These are phyloP conservation scores for Fusarium mangiferae DNA, from an alignment of 2,329 filamentous ascomycete species.

Conservation along the genomic window DNA sequence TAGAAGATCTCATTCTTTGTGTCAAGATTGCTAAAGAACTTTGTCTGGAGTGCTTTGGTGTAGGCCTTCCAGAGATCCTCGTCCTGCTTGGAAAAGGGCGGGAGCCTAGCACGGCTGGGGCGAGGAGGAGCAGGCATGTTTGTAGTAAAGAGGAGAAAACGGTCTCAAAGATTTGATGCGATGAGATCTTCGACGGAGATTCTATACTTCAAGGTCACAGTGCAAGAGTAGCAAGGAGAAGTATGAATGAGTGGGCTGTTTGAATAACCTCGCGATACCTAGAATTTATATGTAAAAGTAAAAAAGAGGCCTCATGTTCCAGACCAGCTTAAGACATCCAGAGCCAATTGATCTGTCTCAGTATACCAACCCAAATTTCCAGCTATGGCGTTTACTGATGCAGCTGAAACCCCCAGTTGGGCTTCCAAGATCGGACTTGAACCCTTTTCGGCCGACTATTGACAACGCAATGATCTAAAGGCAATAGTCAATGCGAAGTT, in stretches of 20 bases:
- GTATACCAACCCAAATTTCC: neutral
- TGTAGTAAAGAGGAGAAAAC: fast-evolving
- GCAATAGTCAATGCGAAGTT: neutral
- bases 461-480: neutral
- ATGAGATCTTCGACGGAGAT: neutral
- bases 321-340: neutral
- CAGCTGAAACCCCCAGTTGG: neutral
- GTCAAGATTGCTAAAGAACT: neutral
- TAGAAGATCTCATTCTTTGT: neutral
- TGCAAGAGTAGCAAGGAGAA: neutral
- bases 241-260: neutral
- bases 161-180: neutral
- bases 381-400: neutral
- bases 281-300: neutral
- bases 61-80: neutral
- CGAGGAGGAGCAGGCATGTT: neutral
- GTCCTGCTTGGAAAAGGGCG: neutral
- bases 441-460: neutral
- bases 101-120: neutral
- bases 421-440: neutral
- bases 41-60: neutral
- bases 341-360: neutral
- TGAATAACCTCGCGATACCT: neutral
- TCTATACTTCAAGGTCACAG: neutral
- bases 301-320: neutral